These are phyloP conservation scores for Tolypocladium guangdongense DNA, from an alignment of 2,329 filamentous ascomycete genomes.

Conservation along the genomic window DNA sequence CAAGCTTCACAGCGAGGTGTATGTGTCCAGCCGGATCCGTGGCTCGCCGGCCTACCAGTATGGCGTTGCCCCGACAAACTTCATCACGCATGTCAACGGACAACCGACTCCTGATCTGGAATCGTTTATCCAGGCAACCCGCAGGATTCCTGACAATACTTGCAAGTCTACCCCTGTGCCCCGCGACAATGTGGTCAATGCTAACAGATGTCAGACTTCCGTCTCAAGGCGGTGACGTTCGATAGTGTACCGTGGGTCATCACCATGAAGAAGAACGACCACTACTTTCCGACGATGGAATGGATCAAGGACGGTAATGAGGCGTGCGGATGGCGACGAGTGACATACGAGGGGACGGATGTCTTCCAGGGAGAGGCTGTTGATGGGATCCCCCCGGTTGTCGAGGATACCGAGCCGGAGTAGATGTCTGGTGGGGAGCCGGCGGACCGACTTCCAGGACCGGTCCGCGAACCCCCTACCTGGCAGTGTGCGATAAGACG, in stretches of 20 bases:
- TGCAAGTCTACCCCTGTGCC: conserved; percentile 41
- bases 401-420: conserved; percentile 34
- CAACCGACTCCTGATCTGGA: conserved; percentile 73
- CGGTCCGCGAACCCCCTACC: neutral
- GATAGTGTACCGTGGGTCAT: conserved; percentile 99
- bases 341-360: conserved; percentile 49
- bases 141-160: conserved; percentile 87
- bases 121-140: conserved; percentile 68
- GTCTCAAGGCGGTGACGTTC: conserved; percentile 93
- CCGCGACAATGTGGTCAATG: neutral
- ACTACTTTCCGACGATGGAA: conserved; percentile 72
- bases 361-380: conserved; percentile 42
- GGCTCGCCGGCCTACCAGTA: conserved; percentile 84
- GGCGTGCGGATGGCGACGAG: conserved; percentile 50
- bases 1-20: conserved; percentile 92
- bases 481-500: neutral
- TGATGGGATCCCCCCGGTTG: conserved; percentile 33
- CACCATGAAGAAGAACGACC: conserved; percentile 99
- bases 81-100: conserved; percentile 93
- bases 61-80: conserved; percentile 89
- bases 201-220: conserved; percentile 54
- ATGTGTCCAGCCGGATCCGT: conserved; percentile 77
- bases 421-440: conserved; percentile 6
- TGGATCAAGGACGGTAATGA: conserved; percentile 54
- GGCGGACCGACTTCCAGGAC: neutral